phyloP scores from a whole-genome alignment of 2,329 filamentous ascomycete species.

The Clonostachys byssicola region DNA sequence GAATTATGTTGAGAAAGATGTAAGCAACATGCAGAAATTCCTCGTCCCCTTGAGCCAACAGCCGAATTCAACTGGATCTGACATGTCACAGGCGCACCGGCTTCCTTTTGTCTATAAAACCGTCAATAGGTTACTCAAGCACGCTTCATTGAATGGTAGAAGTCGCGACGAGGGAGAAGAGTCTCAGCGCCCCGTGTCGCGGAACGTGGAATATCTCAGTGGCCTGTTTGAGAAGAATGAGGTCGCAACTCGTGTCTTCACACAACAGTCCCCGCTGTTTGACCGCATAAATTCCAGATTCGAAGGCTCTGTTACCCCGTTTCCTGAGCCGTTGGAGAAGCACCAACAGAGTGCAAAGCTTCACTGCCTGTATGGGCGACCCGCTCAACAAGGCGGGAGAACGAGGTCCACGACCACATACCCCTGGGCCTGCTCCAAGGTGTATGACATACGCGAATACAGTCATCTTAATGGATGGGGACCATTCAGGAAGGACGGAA shows the following conservation, averaged over 20 bases:
- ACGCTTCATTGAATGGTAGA: conserved; percentile 28
- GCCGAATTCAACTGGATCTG: too few species aligned
- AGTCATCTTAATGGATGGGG: conserved; percentile 62
- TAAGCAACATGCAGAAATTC: conserved; percentile 10
- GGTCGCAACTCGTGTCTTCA: conserved; percentile 52
- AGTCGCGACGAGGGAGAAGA: conserved; percentile 9
- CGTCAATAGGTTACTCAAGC: conserved; percentile 38
- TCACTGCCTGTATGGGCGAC: conserved; percentile 65
- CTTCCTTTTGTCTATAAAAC: conserved; percentile 42
- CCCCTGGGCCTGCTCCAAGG: conserved; percentile 61
- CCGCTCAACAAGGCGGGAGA: conserved; percentile 35
- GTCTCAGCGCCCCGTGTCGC: conserved; percentile 27
- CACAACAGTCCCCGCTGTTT: conserved; percentile 62
- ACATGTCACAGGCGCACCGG: conserved; percentile 17
- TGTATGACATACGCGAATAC: conserved; percentile 72
- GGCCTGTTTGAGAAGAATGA: conserved; percentile 35
- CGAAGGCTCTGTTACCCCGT: neutral
- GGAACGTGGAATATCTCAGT: conserved; percentile 38
- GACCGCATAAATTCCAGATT: conserved; percentile 22
- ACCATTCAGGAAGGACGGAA: conserved; percentile 63
- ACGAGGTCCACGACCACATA: conserved; percentile 35
- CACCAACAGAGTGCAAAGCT: conserved; percentile 67
- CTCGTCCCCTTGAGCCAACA: neutral
- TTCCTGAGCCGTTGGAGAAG: conserved; percentile 8
- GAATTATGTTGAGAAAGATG: conserved; percentile 28